A percentile compares a stretch with the other conserved stretches of the same genome.
Conservation (phyloP, 306 rosid genomes). For the Malus sylvestris region DNA sequence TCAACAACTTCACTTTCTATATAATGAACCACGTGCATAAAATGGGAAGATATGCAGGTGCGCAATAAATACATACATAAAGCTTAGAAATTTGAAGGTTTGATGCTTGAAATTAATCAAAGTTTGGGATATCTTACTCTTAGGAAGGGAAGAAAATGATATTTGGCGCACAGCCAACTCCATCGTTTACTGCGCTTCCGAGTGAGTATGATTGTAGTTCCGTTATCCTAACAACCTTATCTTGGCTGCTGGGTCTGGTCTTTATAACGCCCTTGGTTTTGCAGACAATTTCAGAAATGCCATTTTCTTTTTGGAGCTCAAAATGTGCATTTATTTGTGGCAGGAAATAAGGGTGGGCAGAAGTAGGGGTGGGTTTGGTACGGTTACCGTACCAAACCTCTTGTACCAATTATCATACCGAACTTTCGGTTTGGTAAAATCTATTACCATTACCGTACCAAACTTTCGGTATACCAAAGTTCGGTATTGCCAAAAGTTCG, state of each 20-base stretch:
- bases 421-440: too few relatives aligned
- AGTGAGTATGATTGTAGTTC: background rate
- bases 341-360: background rate
- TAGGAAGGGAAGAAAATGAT: conserved; percentile 32
- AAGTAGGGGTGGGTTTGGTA: too few relatives aligned
- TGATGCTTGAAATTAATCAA: background rate
- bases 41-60: background rate
- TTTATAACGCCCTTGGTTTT: background rate
- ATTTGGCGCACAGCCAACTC: conserved; percentile 34
- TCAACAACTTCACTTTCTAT: background rate
- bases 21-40: background rate
- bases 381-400: too few relatives aligned
- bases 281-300: background rate
- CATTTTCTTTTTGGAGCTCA: background rate
- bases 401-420: too few relatives aligned
- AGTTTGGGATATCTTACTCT: conserved; percentile 27
- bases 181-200: conserved; percentile 33
- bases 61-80: background rate
- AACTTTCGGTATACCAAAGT: too few relatives aligned
- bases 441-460: too few relatives aligned
- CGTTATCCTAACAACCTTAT: conserved; percentile 5
- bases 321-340: background rate
- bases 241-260: background rate
- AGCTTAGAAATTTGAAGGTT: background rate
- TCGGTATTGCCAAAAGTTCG: too few relatives aligned